Conservation (phyloP, 2,329 filamentous ascomycete genomes). For the Colletotrichum cuscutae region DNA sequence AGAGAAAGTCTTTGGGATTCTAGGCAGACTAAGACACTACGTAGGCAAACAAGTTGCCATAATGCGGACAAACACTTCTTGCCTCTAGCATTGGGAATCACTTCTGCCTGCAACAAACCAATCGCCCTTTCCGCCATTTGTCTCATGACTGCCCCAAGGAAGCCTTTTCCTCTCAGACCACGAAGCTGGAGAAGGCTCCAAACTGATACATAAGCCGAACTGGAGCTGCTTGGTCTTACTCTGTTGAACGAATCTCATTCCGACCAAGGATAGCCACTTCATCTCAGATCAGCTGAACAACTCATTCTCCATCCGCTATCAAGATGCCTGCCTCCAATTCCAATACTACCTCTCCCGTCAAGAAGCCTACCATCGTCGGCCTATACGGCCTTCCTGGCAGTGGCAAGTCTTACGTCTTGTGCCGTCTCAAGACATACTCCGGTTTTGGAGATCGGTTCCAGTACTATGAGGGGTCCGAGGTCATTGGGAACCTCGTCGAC, state of each 20-base stretch:
- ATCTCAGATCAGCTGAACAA: neutral
- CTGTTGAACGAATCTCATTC: neutral
- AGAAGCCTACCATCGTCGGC: conserved; percentile 56
- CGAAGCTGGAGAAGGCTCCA: neutral
- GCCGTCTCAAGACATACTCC: conserved; percentile 50
- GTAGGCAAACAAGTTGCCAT: neutral
- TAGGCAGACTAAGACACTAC: neutral
- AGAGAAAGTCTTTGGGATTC: neutral
- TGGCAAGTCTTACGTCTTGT: conserved; percentile 62
- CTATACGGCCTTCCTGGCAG: conserved; percentile 65
- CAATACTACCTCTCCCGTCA: neutral
- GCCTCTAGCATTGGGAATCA: neutral
- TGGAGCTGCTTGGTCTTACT: neutral
- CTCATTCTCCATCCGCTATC: neutral
- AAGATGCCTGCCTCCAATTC: neutral
- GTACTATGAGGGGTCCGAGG: conserved; percentile 64
- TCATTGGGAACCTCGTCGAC: conserved; percentile 53
- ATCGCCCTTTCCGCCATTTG: neutral
- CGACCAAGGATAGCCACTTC: neutral
- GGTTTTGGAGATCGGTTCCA: conserved; percentile 44
- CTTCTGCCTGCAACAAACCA: neutral
- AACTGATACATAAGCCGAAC: neutral
- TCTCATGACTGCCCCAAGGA: neutral
- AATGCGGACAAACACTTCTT: neutral
- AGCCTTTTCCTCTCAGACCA: neutral